phyloP scores from a whole-genome alignment of 805 yeast genomes.

The Saccharomycopsis sp. region DNA sequence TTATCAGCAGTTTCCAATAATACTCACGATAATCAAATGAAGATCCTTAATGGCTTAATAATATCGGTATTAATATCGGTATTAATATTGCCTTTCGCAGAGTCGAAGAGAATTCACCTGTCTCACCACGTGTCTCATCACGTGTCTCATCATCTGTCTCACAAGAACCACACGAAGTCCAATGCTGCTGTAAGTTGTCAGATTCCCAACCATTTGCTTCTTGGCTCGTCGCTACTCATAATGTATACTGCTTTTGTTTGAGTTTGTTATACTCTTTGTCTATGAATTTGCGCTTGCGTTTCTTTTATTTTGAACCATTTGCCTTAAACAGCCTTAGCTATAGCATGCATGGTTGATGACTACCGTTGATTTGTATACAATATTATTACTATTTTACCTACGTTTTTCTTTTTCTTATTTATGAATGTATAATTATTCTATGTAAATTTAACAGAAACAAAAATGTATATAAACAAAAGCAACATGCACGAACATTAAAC shows the following conservation, averaged over 20 bases:
- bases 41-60: not conserved
- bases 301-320: too few species aligned
- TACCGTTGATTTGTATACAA: too few species aligned
- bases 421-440: too few species aligned
- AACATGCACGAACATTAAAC: not conserved
- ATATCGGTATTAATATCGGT: not conserved
- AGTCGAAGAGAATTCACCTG: too few species aligned
- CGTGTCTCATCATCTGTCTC: not conserved
- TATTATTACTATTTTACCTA: too few species aligned
- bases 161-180: not conserved
- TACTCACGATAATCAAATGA: too few species aligned
- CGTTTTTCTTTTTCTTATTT: too few species aligned
- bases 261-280: not conserved
- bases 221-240: not conserved
- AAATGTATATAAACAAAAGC: not conserved
- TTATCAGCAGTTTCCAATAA: too few species aligned
- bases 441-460: not conserved
- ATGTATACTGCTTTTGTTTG: not conserved
- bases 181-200: not conserved
- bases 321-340: too few species aligned
- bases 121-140: not conserved
- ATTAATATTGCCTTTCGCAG: too few species aligned
- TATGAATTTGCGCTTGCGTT: not conserved
- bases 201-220: not conserved
- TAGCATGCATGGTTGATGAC: too few species aligned